Percentiles rank a stretch among this genome's conserved stretches.
phyloP scores from a whole-genome alignment of 148 eudicot genomes.

The Silene conica region DNA sequence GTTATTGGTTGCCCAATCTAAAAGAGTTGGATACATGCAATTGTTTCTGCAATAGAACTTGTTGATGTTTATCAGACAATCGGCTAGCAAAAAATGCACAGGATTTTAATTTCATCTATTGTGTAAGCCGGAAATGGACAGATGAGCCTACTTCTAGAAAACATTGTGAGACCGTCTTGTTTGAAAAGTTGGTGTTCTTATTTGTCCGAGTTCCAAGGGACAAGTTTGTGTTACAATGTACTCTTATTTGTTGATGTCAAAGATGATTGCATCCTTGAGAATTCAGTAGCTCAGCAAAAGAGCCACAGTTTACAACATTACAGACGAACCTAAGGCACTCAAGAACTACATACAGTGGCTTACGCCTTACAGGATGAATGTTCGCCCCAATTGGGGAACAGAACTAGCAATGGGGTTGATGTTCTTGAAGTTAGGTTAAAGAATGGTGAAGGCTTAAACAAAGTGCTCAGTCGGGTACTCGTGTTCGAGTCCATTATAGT shows the following conservation, averaged over 20 bases:
- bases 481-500: constrained; percentile 85
- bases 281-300: neutral
- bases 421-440: constrained; percentile 1
- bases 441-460: constrained; percentile 34
- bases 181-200: neutral
- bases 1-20: neutral
- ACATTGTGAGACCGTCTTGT: neutral
- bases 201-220: too few species aligned
- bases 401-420: neutral
- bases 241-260: neutral
- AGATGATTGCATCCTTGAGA: neutral
- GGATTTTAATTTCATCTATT: neutral
- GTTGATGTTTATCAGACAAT: too few species aligned
- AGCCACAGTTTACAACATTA: constrained; percentile 12
- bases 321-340: neutral
- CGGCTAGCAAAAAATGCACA: too few species aligned
- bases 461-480: constrained; percentile 97
- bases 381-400: neutral
- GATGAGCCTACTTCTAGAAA: too few species aligned
- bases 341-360: neutral
- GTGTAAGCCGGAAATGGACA: neutral
- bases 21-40: too few species aligned
- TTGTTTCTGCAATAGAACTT: too few species aligned
- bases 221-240: too few species aligned
- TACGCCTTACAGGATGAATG: constrained; percentile 5